Evolutionary conservation across 176 grass and related monocot species (phyloP).

Genomic region (Cymbopogon citratus): DNA sequence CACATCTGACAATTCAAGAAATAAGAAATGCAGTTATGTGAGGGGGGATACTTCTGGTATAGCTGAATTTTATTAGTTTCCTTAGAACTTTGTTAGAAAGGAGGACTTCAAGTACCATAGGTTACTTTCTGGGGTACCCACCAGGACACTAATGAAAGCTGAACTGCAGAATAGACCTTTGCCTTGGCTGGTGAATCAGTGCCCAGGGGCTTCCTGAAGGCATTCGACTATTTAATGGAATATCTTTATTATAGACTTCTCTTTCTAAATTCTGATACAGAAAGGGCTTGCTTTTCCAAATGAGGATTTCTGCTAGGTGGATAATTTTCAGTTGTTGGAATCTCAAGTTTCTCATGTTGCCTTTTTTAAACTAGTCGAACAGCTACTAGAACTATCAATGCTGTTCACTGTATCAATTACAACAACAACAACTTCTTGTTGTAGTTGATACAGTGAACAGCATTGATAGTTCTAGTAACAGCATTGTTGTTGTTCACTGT

Average conservation of each 20-base stretch:
- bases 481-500: neutral
- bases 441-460: too few relatives aligned
- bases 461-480: too few relatives aligned
- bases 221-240: neutral
- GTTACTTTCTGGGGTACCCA: conserved; percentile 21
- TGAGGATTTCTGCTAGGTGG: neutral
- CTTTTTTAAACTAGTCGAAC: neutral
- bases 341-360: neutral
- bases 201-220: neutral
- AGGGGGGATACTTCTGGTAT: neutral
- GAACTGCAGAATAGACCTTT: conserved; percentile 6
- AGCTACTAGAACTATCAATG: neutral
- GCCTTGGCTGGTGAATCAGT: conserved; percentile 3
- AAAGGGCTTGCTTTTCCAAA: neutral
- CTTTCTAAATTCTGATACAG: neutral
- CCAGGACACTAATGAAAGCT: conserved; percentile 9
- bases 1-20: conserved; percentile 21
- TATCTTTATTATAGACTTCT: neutral
- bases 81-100: conserved; percentile 3
- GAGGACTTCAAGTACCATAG: neutral
- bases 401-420: neutral
- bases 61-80: neutral
- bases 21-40: neutral
- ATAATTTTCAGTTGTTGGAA: neutral
- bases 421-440: too few relatives aligned